A percentile compares a stretch with the other conserved stretches of the same genome.
These are phyloP conservation scores for Lentinula sp. DNA, from an alignment of 768 basidiomycete genomes.

Conservation along the genomic window DNA sequence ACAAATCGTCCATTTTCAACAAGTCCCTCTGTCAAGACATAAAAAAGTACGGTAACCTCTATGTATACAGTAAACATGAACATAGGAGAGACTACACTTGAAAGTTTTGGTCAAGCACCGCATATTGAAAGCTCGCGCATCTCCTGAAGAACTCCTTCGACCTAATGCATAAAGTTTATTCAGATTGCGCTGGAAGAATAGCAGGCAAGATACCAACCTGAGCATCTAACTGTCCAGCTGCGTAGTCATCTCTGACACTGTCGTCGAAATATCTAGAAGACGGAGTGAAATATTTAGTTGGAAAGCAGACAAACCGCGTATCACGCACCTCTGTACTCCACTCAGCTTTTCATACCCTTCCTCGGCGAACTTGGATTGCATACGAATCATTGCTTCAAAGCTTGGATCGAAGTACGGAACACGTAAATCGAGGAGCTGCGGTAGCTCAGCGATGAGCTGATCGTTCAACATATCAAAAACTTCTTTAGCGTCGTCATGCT, in stretches of 20 bases:
- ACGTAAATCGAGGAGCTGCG: slow-evolving; percentile 88
- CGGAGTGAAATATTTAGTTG: neutral
- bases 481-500: slow-evolving; percentile 91
- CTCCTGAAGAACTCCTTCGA: slow-evolving; percentile 95
- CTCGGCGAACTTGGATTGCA: slow-evolving; percentile 96
- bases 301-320: neutral
- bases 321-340: slow-evolving; percentile 75
- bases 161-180: slow-evolving; percentile 31
- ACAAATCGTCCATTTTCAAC: neutral
- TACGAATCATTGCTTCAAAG: slow-evolving; percentile 97
- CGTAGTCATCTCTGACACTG: slow-evolving; percentile 91
- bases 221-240: slow-evolving; percentile 91
- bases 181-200: neutral
- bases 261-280: slow-evolving; percentile 76
- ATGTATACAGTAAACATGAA: neutral
- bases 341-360: slow-evolving; percentile 97
- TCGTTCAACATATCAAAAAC: slow-evolving; percentile 91
- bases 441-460: slow-evolving; percentile 86
- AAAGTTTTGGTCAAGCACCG: slow-evolving; percentile 41
- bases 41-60: too few relatives aligned
- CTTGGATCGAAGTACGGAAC: slow-evolving; percentile 98
- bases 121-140: slow-evolving; percentile 96
- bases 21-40: neutral
- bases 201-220: slow-evolving; percentile 48
- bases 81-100: too few relatives aligned